Percentiles rank a stretch among this genome's conserved stretches.
phyloP scores from a whole-genome alignment of 768 basidiomycete genomes.

The Chlorophyllum brunneum region DNA sequence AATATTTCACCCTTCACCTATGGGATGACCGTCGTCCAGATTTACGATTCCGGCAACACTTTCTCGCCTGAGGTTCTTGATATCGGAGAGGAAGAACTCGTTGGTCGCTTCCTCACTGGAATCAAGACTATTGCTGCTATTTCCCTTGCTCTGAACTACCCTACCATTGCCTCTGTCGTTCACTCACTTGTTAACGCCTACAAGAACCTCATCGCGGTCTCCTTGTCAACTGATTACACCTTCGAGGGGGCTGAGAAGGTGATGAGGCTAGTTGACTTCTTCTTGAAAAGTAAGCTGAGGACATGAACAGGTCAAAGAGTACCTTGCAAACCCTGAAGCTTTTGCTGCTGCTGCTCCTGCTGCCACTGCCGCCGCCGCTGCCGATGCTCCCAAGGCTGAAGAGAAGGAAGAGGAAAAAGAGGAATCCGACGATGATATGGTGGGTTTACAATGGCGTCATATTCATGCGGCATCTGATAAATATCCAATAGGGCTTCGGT shows the following conservation, averaged over 20 bases:
- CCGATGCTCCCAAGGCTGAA: slow-evolving; percentile 56
- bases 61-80: slow-evolving; percentile 92
- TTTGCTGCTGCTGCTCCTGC: slow-evolving; percentile 80
- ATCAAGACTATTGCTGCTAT: slow-evolving; percentile 95
- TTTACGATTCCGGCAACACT: slow-evolving; percentile 90
- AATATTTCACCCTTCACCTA: slow-evolving; percentile 99
- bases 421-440: slow-evolving; percentile 88
- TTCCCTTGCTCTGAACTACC: slow-evolving; percentile 94
- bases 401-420: slow-evolving; percentile 84
- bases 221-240: slow-evolving; percentile 87
- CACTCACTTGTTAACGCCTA: slow-evolving; percentile 98
- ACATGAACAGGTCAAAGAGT: slow-evolving; percentile 76
- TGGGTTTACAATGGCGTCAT: slow-evolving; percentile 30
- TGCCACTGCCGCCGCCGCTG: slow-evolving; percentile 52
- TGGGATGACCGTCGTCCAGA: slow-evolving; percentile 97
- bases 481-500: slow-evolving; percentile 81
- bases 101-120: slow-evolving; percentile 89
- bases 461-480: not conserved
- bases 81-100: slow-evolving; percentile 85
- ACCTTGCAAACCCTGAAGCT: slow-evolving; percentile 97
- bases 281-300: not conserved
- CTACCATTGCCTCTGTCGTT: slow-evolving; percentile 88
- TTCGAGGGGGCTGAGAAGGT: slow-evolving; percentile 96
- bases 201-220: slow-evolving; percentile 94
- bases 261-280: slow-evolving; percentile 23